Evolutionary conservation across 2,329 filamentous ascomycete species (phyloP).

Genomic region (Arthrocladium fulminans): DNA sequence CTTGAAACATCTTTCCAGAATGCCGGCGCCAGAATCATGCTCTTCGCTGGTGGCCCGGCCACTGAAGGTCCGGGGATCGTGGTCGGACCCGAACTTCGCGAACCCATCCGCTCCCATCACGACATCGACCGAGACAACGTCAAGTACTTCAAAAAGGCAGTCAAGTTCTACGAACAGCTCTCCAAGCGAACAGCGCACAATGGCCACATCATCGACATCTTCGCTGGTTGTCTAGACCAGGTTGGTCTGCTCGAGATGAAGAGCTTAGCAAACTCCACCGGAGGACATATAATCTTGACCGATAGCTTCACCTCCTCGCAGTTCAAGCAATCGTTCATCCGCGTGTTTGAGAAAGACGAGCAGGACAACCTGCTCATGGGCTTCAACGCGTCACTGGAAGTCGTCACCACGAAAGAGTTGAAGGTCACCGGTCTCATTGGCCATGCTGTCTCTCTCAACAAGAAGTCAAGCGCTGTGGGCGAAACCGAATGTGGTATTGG

Average conservation of each 20-base stretch:
- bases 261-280: constrained; percentile 87
- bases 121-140: constrained; percentile 98
- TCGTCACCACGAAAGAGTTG: constrained; percentile 92
- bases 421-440: constrained; percentile 97
- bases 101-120: constrained; percentile 95
- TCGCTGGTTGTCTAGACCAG: constrained; percentile 93
- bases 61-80: constrained; percentile 97
- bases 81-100: constrained; percentile 86
- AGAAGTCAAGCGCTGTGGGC: constrained; percentile 92
- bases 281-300: constrained; percentile 95
- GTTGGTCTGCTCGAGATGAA: constrained; percentile 98
- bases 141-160: constrained; percentile 98
- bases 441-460: constrained; percentile 92
- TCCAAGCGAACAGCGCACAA: constrained; percentile 94
- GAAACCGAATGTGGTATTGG: constrained; percentile 98
- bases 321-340: constrained; percentile 97
- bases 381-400: constrained; percentile 93
- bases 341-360: constrained; percentile 92
- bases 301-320: constrained; percentile 98
- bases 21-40: constrained; percentile 88
- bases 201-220: constrained; percentile 94
- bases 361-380: constrained; percentile 95
- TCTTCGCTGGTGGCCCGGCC: constrained; percentile 88
- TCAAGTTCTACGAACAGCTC: constrained; percentile 95
- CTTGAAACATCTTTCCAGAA: constrained; percentile 95